A percentile compares a stretch with the other conserved stretches of the same genome.
These are phyloP conservation scores for Grosmannia huntii DNA, from an alignment of 2,329 filamentous ascomycete species.

Conservation along the genomic window DNA sequence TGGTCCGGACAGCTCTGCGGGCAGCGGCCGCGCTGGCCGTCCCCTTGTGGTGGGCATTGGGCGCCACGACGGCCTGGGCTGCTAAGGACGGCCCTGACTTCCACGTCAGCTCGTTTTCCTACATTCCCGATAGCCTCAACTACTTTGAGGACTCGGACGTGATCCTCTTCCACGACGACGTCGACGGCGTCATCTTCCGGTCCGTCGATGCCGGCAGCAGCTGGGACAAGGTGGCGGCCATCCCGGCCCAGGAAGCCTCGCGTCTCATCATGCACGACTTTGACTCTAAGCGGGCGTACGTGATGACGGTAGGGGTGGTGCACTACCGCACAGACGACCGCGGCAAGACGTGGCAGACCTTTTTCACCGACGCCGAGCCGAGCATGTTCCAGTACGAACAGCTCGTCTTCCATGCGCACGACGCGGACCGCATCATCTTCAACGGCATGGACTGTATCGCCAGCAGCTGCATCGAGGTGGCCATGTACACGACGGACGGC, in stretches of 20 bases:
- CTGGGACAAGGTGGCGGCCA: constrained; percentile 55
- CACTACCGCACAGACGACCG: constrained; percentile 79
- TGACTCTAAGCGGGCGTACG: constrained; percentile 67
- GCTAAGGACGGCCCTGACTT: constrained; percentile 53
- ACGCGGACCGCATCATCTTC: constrained; percentile 78
- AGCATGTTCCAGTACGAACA: constrained; percentile 36
- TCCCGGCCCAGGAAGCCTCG: constrained; percentile 49
- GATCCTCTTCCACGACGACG: constrained; percentile 59
- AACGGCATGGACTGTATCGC: constrained; percentile 58
- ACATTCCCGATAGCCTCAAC: constrained; percentile 55
- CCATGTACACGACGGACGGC: constrained; percentile 71
- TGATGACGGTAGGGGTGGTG: constrained; percentile 52
- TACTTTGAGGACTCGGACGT: constrained; percentile 89
- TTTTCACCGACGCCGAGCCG: constrained; percentile 48
- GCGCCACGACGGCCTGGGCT: constrained; percentile 14
- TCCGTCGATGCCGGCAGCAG: constrained; percentile 68
- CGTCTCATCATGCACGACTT: constrained; percentile 65
- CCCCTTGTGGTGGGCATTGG: constrained; percentile 14
- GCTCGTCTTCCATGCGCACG: constrained; percentile 70
- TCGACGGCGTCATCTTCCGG: constrained; percentile 55
- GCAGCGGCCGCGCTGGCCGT: constrained; percentile 40
- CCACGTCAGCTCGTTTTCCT: constrained; percentile 50
- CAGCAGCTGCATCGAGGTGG: constrained; percentile 49
- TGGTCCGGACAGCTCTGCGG: constrained; percentile 32
- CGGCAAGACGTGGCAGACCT: constrained; percentile 69